These are phyloP conservation scores for Aegilops sharonensis DNA, from an alignment of 176 grass and related monocot species.

Conservation along the genomic window DNA sequence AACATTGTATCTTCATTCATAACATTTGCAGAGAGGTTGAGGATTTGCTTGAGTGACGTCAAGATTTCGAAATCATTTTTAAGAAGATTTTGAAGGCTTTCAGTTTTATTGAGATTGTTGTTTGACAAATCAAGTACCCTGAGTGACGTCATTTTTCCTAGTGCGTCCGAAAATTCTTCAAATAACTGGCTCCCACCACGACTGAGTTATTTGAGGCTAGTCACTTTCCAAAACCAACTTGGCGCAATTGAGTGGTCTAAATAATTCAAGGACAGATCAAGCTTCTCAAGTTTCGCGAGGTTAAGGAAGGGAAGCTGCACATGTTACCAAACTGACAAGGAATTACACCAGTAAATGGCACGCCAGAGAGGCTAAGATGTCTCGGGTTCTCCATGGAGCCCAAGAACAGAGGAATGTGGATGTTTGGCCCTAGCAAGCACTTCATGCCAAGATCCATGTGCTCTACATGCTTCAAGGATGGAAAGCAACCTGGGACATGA, in stretches of 20 bases:
- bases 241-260: neutral
- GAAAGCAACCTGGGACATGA: too few species aligned
- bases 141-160: neutral
- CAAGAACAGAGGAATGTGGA: too few species aligned
- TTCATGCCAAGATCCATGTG: too few species aligned
- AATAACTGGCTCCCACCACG: neutral
- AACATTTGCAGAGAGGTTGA: neutral
- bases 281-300: neutral
- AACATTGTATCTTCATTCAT: neutral
- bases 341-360: too few species aligned
- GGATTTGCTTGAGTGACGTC: too few species aligned
- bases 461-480: too few species aligned
- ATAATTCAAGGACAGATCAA: neutral
- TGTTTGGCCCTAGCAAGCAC: too few species aligned
- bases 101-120: neutral
- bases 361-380: too few species aligned
- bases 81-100: neutral
- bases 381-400: too few species aligned
- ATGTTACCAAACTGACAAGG: too few species aligned
- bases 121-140: neutral
- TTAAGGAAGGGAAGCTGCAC: neutral
- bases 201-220: neutral
- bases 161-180: neutral
- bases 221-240: constrained; percentile 35
- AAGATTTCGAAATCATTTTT: too few species aligned